phyloP scores from a whole-genome alignment of 2,329 filamentous ascomycete genomes.

The Orbilia ellipsospora region DNA sequence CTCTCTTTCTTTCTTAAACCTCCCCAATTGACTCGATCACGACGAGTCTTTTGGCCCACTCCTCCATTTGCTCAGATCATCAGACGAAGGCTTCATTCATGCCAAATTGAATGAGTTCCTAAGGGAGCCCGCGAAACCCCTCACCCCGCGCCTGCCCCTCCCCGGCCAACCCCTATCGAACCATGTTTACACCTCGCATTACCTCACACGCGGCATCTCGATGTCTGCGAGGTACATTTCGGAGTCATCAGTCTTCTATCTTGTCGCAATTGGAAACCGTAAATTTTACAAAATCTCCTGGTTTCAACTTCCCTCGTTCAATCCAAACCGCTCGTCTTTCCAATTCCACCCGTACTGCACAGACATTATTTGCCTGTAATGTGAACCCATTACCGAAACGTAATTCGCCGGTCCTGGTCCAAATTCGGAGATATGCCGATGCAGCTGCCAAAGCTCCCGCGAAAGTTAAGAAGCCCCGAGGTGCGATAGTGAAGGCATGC shows the following conservation, averaged over 20 bases:
- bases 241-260: slow-evolving; percentile 27
- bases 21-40: slow-evolving; percentile 18
- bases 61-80: neutral
- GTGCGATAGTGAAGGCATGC: slow-evolving; percentile 26
- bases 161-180: slow-evolving; percentile 35
- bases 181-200: slow-evolving; percentile 49
- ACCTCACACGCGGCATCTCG: slow-evolving; percentile 44
- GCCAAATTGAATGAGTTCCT: slow-evolving; percentile 46
- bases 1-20: neutral
- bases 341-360: slow-evolving; percentile 8
- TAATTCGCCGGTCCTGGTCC: slow-evolving; percentile 30
- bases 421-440: slow-evolving; percentile 47
- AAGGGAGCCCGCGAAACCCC: slow-evolving; percentile 37
- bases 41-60: neutral
- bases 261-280: slow-evolving; percentile 31
- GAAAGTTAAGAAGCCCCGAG: slow-evolving; percentile 53
- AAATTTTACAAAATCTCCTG: slow-evolving; percentile 21
- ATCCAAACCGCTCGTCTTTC: slow-evolving; percentile 22
- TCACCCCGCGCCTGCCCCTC: slow-evolving; percentile 30
- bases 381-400: slow-evolving; percentile 17
- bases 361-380: slow-evolving; percentile 22
- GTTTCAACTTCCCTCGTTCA: slow-evolving; percentile 35
- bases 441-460: slow-evolving; percentile 12
- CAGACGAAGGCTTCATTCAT: slow-evolving; percentile 14
- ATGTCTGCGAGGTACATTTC: slow-evolving; percentile 51